Conservation (phyloP, 1,139 yeast genomes). For the Geotrichum bryndzae region DNA sequence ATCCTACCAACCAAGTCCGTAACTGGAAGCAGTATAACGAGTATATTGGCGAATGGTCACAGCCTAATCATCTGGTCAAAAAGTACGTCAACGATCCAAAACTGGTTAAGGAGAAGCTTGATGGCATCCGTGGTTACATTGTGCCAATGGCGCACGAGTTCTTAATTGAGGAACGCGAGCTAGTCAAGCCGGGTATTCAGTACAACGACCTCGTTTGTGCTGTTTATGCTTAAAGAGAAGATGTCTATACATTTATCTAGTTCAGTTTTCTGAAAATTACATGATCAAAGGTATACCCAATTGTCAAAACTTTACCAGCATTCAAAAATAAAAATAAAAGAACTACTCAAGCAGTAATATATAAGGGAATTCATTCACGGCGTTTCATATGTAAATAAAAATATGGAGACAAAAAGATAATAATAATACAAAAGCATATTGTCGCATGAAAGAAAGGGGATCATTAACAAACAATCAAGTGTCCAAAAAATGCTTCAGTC, state of each 20-base stretch:
- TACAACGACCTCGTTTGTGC: slow-evolving; percentile 19
- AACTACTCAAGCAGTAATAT: not conserved
- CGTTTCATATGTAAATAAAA: not conserved
- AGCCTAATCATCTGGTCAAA: slow-evolving; percentile 15
- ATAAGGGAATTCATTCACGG: slow-evolving; percentile 3
- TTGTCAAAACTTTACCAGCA: not conserved
- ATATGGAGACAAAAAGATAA: not conserved
- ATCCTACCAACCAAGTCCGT: slow-evolving; percentile 17
- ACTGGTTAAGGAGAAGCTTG: slow-evolving; percentile 14
- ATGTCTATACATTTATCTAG: no score
- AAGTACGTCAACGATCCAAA: slow-evolving; percentile 13
- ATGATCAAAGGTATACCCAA: not conserved
- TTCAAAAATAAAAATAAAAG: not conserved
- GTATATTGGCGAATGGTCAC: slow-evolving; percentile 12
- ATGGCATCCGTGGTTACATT: slow-evolving; percentile 14
- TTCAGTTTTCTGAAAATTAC: not conserved
- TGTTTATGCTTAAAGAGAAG: slow-evolving; percentile 13
- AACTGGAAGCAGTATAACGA: slow-evolving; percentile 17
- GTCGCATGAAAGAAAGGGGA: not conserved
- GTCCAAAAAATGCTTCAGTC: not conserved
- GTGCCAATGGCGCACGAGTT: slow-evolving; percentile 21
- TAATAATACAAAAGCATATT: not conserved
- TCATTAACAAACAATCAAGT: slow-evolving; percentile 3
- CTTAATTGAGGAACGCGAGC: slow-evolving; percentile 17
- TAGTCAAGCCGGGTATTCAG: slow-evolving; percentile 19